phyloP scores from a whole-genome alignment of 305 asterid genomes.

The Solanum hybrid region DNA sequence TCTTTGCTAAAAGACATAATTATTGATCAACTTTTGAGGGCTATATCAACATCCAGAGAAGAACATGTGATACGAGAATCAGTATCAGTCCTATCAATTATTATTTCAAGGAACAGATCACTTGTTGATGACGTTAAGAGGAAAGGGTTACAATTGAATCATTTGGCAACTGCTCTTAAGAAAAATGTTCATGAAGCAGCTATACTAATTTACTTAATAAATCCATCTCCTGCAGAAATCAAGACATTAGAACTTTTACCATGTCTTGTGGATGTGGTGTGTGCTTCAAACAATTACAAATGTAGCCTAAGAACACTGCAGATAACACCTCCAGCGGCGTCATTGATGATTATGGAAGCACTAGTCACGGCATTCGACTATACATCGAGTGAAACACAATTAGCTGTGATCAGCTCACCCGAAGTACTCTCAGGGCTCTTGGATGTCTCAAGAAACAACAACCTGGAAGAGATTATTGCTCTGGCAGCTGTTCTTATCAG shows the following conservation, averaged over 20 bases:
- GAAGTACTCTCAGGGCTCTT: conserved; percentile 57
- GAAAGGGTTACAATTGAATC: conserved; percentile 64
- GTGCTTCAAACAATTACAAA: conserved; percentile 48
- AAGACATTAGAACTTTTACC: conserved; percentile 68
- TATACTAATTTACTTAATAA: conserved; percentile 58
- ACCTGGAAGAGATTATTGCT: conserved; percentile 62
- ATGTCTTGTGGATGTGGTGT: conserved; percentile 65
- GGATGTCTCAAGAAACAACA: conserved; percentile 57
- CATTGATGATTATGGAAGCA: conserved; percentile 70
- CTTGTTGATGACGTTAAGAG: conserved; percentile 60
- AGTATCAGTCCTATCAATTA: conserved; percentile 61
- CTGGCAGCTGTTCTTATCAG: conserved; percentile 67
- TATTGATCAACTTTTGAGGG: conserved; percentile 61
- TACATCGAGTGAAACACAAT: conserved; percentile 52
- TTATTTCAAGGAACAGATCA: conserved; percentile 44
- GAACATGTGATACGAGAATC: conserved; percentile 65
- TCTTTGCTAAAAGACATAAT: conserved; percentile 71
- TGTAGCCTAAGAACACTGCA: conserved; percentile 23
- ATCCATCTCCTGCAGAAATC: conserved; percentile 76
- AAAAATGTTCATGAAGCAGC: conserved; percentile 77
- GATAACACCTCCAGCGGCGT: conserved; percentile 76
- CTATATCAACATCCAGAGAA: conserved; percentile 64
- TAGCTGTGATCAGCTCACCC: conserved; percentile 69
- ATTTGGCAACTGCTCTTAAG: conserved; percentile 72
- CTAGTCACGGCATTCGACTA: conserved; percentile 64